Evolutionary conservation across 805 yeast species (phyloP), one percentile per base, ranked within the genome.

Genomic region (Spathaspora sp.): DNA sequence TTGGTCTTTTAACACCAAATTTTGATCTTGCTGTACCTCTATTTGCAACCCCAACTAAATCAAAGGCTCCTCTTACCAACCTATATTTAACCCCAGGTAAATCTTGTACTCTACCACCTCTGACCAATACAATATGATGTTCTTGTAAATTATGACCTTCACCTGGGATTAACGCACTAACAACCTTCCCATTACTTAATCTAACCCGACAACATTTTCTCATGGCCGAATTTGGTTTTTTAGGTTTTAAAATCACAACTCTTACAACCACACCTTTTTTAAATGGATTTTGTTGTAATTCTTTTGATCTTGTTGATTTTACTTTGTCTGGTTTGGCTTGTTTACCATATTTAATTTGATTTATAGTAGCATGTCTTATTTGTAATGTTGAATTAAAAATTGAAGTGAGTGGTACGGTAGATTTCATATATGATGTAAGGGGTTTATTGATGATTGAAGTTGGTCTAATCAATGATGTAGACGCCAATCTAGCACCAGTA

Each of bases 41-140:
- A 65, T 91, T 90, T 38, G 96, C 97, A 31, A 94, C 99, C 48
- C 97, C 98, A 47, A 91, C 87, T 64, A 94, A 77, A 75, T 93
- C 99, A 65, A 85, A 82, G 8, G 91, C 89, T 47, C 99, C 99
- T 75, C 99, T 83, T 18, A 94, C 87, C 59, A 90, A 77, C 71
- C 89, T 94, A 70, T 94, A 94, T 67, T 90, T 92, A 47, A 94
- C 97, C 80, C 99, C 99, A 23, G 99, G 99, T 61, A 93, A 77
- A 83, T 94, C 99, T 66, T 92, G 97, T 49, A 89, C 89, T 79
- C 97, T 85, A 14, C 99, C 99, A n/a, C 99, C 99, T 71, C 99
- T 83, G 3, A 94, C 96, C 49, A 84, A 81, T 0, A 94, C 98
- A 48, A 94, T 96, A 63, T 96, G 89, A 73, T 94, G 99, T 69